Base-by-base conservation (phyloP, 2,329 filamentous ascomycete species). In the Lachnellula occidentalis region DNA sequence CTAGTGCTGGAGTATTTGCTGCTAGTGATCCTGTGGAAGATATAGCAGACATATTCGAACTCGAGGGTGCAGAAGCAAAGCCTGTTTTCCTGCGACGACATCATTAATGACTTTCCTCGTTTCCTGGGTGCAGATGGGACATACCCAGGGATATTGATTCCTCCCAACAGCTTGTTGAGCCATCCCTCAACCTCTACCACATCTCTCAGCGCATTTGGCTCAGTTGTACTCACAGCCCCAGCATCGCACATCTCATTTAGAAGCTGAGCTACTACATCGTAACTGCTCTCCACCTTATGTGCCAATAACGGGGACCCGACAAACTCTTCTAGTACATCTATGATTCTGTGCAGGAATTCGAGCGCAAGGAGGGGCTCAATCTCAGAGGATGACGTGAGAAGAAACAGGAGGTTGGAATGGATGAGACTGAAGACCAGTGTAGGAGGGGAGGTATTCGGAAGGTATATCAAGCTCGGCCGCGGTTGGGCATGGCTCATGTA, bases 191-290 rank as follows among this genome's bases (percentile, higher is more conserved):
- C 90, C 69, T 96, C 92, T 14, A 99, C 90, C 14, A 92, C 78
- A 69, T 99, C 94, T 65, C 90, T 82, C 66, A 99, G 74, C 19
- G 92, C 90, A 75, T 99, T 97, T 9, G 89, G 88, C 71, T 99
- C 94, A 1, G 92, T 96, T 54, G 90, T 95, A 66, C 82, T 88
- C 36, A 96, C 80, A n/a, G 85, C 81, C 15, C 94, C 94, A 41
- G 86, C 90, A 76, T 99, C 94, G 70, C 94, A 96, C 88, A 99
- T 95, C 73, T 99, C 94, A 58, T 86, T 90, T 56, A 97, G 78
- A 24, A 99, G 75, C 73, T 99, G 94, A 17, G 92, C 92, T 34
- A 95, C 88, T 27, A 97, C 86, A 81, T 97, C 90, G 73, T 97
- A 97, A 71, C 84, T 91, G 62, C 78, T 81, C 72, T 96, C 91